Evolutionary conservation across 129 eudicot species (phyloP), one percentile per base, ranked within the genome.

Genomic region (Dittrichia graveolens): DNA sequence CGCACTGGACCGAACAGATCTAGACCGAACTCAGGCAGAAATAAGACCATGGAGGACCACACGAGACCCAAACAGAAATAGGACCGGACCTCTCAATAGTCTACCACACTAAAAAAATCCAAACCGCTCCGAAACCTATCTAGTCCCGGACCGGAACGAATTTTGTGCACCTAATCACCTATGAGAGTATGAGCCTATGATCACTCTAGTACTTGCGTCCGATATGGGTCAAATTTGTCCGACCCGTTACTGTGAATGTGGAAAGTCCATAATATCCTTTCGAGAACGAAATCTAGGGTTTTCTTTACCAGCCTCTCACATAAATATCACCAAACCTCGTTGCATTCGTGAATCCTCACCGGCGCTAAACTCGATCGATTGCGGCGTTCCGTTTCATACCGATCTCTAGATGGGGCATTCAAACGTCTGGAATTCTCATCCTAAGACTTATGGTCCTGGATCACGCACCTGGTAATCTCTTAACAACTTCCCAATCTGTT

Each of bases 391-490:
- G 2, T 3, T 13, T 67, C 38, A 19, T 0, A 19, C 12, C 52
- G 61, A 71, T 45, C 82, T 43, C 48, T 43, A 16, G 18, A 91
- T 91, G 97, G 97, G 97, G 9, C 95, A 88, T 82, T 79, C 88
- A 4, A 91, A 91, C 87, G 39, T 91, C 13, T 91, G 97, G 97
- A 91, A 91, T 76, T 71, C 97, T 50, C 97, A 88, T 55, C 97
- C 97, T 19, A 91, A 91, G 86, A 91, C 76, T 42, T 91, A 91
- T 75, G 97, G 97, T 24, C 97, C 95, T 35, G 97, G 95, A 24
- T 91, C 97, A 63, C 97, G 97, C 67, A 64, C 88, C 49, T 91
- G 97, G 97, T 91, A 85, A 43, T 4, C 41, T 11, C n/a, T 2
- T 5, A 5, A 4, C 15, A 59, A 31, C 13, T 11, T 66, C 31